Evolutionary conservation across 2,329 filamentous ascomycete genomes (phyloP), one percentile per base, ranked within the genome.

Genomic region (Colletotrichum agaves): DNA sequence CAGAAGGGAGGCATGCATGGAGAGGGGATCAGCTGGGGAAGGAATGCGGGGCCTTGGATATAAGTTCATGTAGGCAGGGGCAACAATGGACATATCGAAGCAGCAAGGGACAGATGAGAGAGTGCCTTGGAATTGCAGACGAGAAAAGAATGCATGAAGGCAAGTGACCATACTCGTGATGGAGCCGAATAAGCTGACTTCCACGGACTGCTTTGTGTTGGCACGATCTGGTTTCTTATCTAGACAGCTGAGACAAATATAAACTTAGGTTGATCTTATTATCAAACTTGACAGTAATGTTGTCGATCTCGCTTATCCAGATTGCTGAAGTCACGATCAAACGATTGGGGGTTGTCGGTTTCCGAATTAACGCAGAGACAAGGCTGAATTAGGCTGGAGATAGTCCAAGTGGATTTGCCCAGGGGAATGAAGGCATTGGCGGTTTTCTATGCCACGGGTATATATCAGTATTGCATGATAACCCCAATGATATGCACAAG

Each of bases 1-100:
- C 44, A 33, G 44, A 43, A 66, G 58, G 63, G 35, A 46, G 52
- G 52, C 52, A 58, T 49, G 63, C 37, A 61, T 55, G 62, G 58
- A 49, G 61, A 13, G 17, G 27, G 19, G 47, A 49, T 49, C 46
- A 47, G 58, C 43, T 10, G 17, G 23, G 43, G n/a, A 21, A 59
- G 33, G 56, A 21, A 59, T 56, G 43, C 12, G 27, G 27, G 41
- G 13, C 15, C 39, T 21, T 31, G 37, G 27, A 12, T 58, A 12
- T 41, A 47, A 19, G n/a, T 46, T 8, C n/a, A 13, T 15, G 35
- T 15, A 37, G 35, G 35, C 35, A 37, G 35, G 35, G 35, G 35
- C 35, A 37, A 37, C 35, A 13, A 37, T 37, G 8, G 50, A 53
- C 6, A n/a, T 11, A n/a, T n/a, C 6, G 33, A 39, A 17, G 31